Conservation (phyloP, 495 filamentous ascomycete species). For the Letharia columbiana region DNA sequence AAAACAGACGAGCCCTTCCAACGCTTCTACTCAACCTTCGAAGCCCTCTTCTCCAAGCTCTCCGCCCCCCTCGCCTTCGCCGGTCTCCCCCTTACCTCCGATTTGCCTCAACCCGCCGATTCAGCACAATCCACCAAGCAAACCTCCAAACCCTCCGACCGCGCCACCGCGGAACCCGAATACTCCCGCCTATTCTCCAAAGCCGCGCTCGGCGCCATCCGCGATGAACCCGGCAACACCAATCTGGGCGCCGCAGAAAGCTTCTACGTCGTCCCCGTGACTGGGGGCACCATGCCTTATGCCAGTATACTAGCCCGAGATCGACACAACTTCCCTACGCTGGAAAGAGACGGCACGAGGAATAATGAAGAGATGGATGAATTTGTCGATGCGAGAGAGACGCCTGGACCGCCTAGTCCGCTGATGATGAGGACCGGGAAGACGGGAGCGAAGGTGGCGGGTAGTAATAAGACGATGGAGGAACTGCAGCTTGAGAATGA, state of each 20-base stretch:
- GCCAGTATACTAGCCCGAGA: constrained; percentile 73
- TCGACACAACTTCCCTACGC: constrained; percentile 49
- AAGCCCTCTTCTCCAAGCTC: constrained; percentile 69
- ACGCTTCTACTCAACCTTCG: constrained; percentile 82
- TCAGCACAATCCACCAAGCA: constrained; percentile 33
- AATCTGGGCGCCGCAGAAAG: constrained; percentile 57
- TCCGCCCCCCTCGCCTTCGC: constrained; percentile 88
- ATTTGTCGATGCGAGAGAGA: constrained; percentile 83
- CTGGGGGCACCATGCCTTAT: constrained; percentile 82
- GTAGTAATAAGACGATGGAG: constrained; percentile 55
- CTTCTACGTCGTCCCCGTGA: constrained; percentile 91
- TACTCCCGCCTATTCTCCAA: constrained; percentile 67
- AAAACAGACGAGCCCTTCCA: constrained; percentile 72
- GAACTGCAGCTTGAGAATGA: constrained; percentile 78
- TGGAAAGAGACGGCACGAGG: constrained; percentile 34
- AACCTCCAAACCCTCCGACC: constrained; percentile 19
- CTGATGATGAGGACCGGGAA: constrained; percentile 28
- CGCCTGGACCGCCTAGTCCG: constrained; percentile 41
- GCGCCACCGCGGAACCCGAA: constrained; percentile 56
- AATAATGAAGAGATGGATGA: constrained; percentile 58
- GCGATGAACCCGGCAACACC: constrained; percentile 40
- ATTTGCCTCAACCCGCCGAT: constrained; percentile 38
- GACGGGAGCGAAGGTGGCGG: constrained; percentile 22
- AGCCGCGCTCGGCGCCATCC: constrained; percentile 65
- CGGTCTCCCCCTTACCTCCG: constrained; percentile 64